Base-by-base conservation (phyloP, 2,329 filamentous ascomycete genomes). In the Xylaria sp. region DNA sequence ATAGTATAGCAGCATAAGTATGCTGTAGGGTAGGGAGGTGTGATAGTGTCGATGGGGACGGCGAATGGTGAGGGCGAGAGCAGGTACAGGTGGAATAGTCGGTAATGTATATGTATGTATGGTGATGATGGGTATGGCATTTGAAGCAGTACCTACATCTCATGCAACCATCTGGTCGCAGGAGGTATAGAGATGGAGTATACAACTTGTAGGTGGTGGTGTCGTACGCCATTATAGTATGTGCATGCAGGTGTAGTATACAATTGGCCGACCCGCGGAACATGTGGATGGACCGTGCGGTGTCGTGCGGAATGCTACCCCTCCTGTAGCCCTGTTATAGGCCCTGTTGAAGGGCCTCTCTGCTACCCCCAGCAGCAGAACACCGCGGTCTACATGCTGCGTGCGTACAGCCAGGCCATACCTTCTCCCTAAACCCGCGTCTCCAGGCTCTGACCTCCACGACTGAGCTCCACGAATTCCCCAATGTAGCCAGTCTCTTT, bases 261-360 rank as follows among this genome's bases (percentile, higher is more conserved):
- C 68, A 62, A 59, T 70, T 66, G 68, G 63, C 68, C 63, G 68
- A 65, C 61, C 63, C 64, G 68, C 68, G 63, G 63, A 66, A 66
- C 57, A 42, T 63, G 60, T 65, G 62, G 66, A 62, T 69, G 60
- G 65, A 57, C 57, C 65, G 68, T 66, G 68, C 66, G 63, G 65
- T 45, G 55, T 63, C 38, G 69, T 71, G 69, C 69, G 67, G 69
- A 71, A 68, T 67, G 54, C 50, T 20, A 58, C 58, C 63, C 42
- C 33, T n/a, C 45, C 51, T 53, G 25, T 33, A 61, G 39, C 56
- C 56, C 25, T 55, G 29, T 38, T 55, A 65, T 45, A 17, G 22
- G 42, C 20, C 42, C 42, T 45, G 42, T 4, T 45, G 25, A 45
- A 22, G 36, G 11, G 39, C 2, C 7, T 42, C 39, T 42, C 39